These are phyloP conservation scores for Hanseniaspora sp. DNA, from an alignment of 1,139 yeast species.

Conservation along the genomic window DNA sequence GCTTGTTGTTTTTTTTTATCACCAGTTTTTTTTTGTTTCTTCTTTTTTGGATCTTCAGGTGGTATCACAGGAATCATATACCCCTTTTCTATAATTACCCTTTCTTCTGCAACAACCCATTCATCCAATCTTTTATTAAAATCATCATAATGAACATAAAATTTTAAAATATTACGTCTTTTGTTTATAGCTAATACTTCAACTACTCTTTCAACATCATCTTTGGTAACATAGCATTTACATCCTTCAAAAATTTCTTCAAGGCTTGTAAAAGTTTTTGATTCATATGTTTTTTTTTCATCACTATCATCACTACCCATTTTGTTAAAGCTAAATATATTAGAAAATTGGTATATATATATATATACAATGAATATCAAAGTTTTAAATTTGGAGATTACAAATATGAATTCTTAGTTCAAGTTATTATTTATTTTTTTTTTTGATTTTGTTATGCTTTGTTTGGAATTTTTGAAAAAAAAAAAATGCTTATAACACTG, in stretches of 20 bases:
- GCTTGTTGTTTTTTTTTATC: constrained; percentile 21
- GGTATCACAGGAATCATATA: constrained; percentile 58
- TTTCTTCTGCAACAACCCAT: constrained; percentile 58
- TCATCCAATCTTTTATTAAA: constrained; percentile 92
- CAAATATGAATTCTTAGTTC: neutral
- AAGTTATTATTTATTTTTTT: neutral
- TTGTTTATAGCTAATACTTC: constrained; percentile 71
- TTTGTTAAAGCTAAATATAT: neutral
- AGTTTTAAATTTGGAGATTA: neutral
- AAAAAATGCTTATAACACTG: neutral
- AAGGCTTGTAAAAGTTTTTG: constrained; percentile 20
- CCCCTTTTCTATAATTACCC: constrained; percentile 59
- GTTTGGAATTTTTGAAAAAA: neutral
- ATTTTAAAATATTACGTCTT: constrained; percentile 66
- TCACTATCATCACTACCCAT: constrained; percentile 14
- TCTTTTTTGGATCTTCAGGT: constrained; percentile 25
- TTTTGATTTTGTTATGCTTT: neutral
- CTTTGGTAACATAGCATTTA: constrained; percentile 70
- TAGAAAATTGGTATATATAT: no score
- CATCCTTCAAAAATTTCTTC: constrained; percentile 59
- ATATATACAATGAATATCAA: neutral
- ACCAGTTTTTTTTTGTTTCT: constrained; percentile 25
- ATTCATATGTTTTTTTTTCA: constrained; percentile 5
- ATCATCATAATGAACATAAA: constrained; percentile 88
- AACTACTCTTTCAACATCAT: constrained; percentile 67